These are phyloP conservation scores for Trichoderma pleuroti DNA, from an alignment of 2,329 filamentous ascomycete species.

Conservation along the genomic window DNA sequence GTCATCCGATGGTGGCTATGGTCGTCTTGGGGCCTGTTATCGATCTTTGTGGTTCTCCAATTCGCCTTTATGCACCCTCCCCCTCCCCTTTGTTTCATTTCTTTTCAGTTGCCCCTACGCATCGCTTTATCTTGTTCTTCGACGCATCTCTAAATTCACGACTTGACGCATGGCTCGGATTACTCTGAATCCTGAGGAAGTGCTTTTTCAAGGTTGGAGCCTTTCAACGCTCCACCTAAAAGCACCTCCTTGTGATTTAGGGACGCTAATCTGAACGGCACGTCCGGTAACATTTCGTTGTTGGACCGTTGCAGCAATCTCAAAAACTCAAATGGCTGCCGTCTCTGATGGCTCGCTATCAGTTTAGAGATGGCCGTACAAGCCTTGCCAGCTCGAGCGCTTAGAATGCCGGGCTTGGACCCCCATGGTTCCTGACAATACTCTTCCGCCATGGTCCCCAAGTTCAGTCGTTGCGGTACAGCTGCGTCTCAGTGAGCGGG, in stretches of 20 bases:
- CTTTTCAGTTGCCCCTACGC: slow-evolving; percentile 30
- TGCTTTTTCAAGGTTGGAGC: slow-evolving; percentile 4
- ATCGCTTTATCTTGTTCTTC: slow-evolving; percentile 44
- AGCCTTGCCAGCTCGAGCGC: slow-evolving; percentile 16
- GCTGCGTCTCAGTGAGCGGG: slow-evolving; percentile 31
- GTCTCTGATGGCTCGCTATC: slow-evolving; percentile 1
- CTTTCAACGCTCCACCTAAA: slow-evolving; percentile 1
- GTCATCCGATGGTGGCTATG: neutral
- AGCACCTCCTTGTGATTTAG: slow-evolving; percentile 20
- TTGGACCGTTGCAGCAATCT: slow-evolving; percentile 21
- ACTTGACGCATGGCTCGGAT: slow-evolving; percentile 41
- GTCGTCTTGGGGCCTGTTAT: neutral
- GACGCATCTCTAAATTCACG: slow-evolving; percentile 35
- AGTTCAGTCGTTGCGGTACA: slow-evolving; percentile 38
- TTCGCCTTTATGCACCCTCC: slow-evolving; percentile 27
- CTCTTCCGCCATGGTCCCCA: slow-evolving; percentile 1
- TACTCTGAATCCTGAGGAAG: slow-evolving; percentile 24
- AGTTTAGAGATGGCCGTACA: slow-evolving; percentile 7
- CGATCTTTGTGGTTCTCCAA: slow-evolving; percentile 22
- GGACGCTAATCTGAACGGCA: slow-evolving; percentile 37
- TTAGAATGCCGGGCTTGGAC: slow-evolving; percentile 15
- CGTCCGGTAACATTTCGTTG: slow-evolving; percentile 34
- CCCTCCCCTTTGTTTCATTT: slow-evolving; percentile 18
- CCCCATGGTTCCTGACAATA: neutral
- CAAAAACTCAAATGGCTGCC: slow-evolving; percentile 20